phyloP scores from a whole-genome alignment of 169 alveolate genomes.

The Plasmodium coatneyi region DNA sequence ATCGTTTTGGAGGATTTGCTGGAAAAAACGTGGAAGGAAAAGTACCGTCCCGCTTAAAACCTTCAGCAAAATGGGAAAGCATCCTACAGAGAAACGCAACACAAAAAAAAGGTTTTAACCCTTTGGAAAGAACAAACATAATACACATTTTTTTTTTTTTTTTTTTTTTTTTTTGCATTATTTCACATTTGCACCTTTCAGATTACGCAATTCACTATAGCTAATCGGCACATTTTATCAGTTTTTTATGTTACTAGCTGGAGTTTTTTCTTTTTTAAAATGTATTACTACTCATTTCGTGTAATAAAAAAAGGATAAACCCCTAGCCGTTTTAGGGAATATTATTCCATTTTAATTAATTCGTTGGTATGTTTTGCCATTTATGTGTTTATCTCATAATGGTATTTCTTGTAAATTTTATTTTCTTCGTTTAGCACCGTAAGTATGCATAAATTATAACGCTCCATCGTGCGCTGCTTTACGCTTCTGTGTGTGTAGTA shows the following conservation, averaged over 20 bases:
- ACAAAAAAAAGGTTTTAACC: not conserved
- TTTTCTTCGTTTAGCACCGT: not conserved
- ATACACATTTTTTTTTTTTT: not conserved
- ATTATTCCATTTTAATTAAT: not conserved
- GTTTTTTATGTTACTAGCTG: not conserved
- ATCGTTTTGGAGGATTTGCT: not conserved
- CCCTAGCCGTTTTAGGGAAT: not conserved
- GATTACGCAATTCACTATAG: not conserved
- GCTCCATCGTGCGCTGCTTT: not conserved
- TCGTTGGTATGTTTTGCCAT: not conserved
- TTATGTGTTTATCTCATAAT: not conserved
- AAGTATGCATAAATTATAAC: not conserved
- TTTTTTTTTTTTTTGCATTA: not conserved
- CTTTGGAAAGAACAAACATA: not conserved
- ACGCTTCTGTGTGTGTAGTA: not conserved
- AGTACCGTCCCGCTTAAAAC: not conserved
- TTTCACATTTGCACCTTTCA: not conserved
- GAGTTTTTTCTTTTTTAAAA: not conserved
- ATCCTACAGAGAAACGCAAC: not conserved
- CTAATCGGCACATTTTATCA: not conserved
- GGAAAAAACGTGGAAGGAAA: not conserved
- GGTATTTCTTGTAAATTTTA: not conserved
- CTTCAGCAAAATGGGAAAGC: too few relatives aligned
- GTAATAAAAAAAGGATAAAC: too few relatives aligned
- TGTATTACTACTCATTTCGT: not conserved